Base-by-base conservation (phyloP, 352 stramenopile genomes). In the Globisporangium solare region DNA sequence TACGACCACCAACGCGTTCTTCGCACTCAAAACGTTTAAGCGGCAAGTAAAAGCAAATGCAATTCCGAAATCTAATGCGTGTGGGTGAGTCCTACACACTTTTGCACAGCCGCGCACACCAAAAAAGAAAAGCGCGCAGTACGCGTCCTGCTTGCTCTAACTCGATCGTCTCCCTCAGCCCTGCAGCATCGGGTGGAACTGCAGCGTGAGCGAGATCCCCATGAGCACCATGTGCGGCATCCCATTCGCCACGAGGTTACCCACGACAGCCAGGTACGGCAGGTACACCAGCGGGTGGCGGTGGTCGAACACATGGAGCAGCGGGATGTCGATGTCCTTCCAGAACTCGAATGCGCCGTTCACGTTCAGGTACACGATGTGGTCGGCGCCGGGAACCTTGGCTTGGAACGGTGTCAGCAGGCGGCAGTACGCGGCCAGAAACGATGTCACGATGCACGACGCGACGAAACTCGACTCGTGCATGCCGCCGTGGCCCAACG, bases 261-360 rank as follows among this genome's bases (percentile, higher is more conserved):
- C 82, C 1, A 73, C 66, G 13, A 89, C 63, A 0, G 72, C 57
- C 22, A 94, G 65, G 62, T 78, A 94, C 21, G 83, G 83, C 20
- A 94, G 51, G 63, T 94, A 94, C 32, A 89, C 47, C 32, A 70
- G 40, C 18, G 83, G 76, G 39, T 83, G 73, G 18, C 70, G 70
- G 52, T 91, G 82, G 66, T 94, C 77, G n/a, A 92, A 60, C 48
- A 79, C 64, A 56, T 94, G 83, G 12, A 94, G 77, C 50, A 89
- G 43, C 11, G 72, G 55, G 53, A 92, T 86, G 47, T 87, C 41
- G 22, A 92, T 86, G 37, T 92, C 83, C 54, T 84, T 86, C 81
- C 82, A 94, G 63, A 94, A 94, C 60, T 81, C 83, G 40, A 89
- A 94, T 17, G 60, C 74, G n/a, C 83, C 74, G 51, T 94, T 94